Conservation (phyloP, 176 grass and related monocot species). For the Poa pratensis region DNA sequence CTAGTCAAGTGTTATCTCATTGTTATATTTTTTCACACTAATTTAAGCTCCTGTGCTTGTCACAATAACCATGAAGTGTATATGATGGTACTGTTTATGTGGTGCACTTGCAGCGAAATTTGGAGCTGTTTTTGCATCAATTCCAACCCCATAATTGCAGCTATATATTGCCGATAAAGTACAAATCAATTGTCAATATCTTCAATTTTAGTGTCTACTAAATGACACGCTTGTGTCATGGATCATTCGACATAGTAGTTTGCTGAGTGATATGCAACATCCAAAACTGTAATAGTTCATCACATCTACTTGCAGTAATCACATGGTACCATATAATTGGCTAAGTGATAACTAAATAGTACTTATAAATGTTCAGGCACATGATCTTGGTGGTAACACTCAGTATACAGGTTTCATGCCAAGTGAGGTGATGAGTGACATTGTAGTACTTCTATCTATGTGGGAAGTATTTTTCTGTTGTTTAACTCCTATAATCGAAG, state of each 20-base stretch:
- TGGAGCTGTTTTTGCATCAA: conserved; percentile 64
- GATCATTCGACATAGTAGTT: not conserved
- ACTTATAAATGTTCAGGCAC: not conserved
- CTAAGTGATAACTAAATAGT: not conserved
- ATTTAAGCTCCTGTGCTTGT: conserved; percentile 19
- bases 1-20: not conserved
- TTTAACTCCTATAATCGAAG: conserved; percentile 14
- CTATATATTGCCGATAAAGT: conserved; percentile 52
- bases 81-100: conserved; percentile 11
- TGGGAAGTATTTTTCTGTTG: not conserved
- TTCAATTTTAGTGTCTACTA: not conserved
- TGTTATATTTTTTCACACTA: not conserved
- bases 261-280: not conserved
- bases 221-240: not conserved
- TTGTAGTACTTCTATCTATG: not conserved
- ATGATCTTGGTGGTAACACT: not conserved
- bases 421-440: not conserved
- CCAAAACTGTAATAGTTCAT: not conserved
- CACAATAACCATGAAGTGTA: not conserved
- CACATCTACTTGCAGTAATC: not conserved
- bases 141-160: conserved; percentile 52
- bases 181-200: not conserved
- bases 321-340: not conserved
- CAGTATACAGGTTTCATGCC: not conserved
- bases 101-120: conserved; percentile 48